These are phyloP conservation scores for Fusarium graminum DNA, from an alignment of 2,329 filamentous ascomycete species.

Conservation along the genomic window DNA sequence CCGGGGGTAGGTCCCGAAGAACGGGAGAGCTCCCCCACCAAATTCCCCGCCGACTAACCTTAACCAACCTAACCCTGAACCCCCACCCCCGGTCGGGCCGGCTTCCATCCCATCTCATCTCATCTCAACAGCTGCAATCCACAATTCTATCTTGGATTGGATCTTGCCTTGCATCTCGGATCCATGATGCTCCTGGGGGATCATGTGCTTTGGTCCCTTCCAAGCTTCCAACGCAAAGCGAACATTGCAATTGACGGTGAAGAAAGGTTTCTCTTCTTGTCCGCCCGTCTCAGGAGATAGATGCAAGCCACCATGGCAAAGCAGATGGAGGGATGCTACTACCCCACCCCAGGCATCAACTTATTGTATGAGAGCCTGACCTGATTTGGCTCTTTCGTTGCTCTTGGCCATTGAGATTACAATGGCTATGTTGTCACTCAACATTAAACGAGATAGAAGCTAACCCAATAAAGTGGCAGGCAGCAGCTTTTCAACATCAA, in stretches of 20 bases:
- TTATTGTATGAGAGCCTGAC: conserved; percentile 13
- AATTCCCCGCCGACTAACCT: conserved; percentile 5
- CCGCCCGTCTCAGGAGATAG: background rate
- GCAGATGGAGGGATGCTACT: conserved; percentile 10
- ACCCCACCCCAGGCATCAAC: conserved; percentile 38
- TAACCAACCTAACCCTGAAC: background rate
- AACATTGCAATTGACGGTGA: too few relatives aligned
- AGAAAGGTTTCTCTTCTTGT: too few relatives aligned
- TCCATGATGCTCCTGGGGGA: too few relatives aligned
- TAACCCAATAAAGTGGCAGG: conserved; percentile 18
- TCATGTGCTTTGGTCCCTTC: too few relatives aligned
- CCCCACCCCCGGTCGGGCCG: conserved; percentile 24
- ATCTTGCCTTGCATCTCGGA: too few relatives aligned
- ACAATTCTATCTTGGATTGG: too few relatives aligned
- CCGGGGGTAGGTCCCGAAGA: conserved; percentile 13
- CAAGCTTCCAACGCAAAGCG: too few relatives aligned
- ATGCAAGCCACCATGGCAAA: background rate
- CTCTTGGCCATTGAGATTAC: conserved; percentile 5
- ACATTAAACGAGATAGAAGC: conserved; percentile 5
- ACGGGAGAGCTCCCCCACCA: conserved; percentile 25
- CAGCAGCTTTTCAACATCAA: conserved; percentile 17
- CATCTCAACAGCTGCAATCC: too few relatives aligned
- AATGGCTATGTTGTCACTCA: background rate
- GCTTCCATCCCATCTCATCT: conserved; percentile 10
- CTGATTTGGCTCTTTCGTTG: background rate